A percentile compares a stretch with the other conserved stretches of the same genome.
phyloP scores from a whole-genome alignment of 345 rosid genomes.

The Gossypioides kirkii region DNA sequence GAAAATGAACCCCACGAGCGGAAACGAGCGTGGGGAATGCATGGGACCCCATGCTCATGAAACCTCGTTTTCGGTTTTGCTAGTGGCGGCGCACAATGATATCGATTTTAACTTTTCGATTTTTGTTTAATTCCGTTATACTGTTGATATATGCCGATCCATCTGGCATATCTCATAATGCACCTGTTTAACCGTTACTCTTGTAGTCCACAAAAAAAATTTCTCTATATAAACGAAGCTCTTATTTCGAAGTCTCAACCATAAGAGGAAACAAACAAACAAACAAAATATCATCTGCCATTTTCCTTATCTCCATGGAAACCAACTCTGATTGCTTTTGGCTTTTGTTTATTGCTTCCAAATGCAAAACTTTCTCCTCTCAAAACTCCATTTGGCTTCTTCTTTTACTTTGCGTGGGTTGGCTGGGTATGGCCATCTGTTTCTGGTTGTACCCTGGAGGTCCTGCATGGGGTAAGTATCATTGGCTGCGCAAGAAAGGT shows the following conservation, averaged over 20 bases:
- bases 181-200: background rate
- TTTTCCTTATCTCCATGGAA: constrained; percentile 29
- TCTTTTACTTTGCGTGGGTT: constrained; percentile 26
- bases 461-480: constrained; percentile 65
- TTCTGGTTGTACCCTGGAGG: constrained; percentile 66
- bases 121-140: background rate
- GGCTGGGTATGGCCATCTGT: constrained; percentile 38
- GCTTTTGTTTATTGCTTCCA: constrained; percentile 49
- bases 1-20: background rate
- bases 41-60: background rate
- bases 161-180: background rate
- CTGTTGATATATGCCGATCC: background rate
- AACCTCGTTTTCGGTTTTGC: constrained; percentile 1
- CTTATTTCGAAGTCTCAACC: constrained; percentile 26
- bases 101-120: background rate
- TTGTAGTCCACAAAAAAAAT: background rate
- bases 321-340: constrained; percentile 37
- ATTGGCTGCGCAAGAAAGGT: constrained; percentile 13
- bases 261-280: constrained; percentile 30
- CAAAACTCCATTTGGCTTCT: constrained; percentile 34
- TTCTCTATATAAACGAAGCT: constrained; percentile 28
- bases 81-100: constrained; percentile 22
- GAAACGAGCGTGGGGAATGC: background rate
- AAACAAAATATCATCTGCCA: background rate
- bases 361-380: constrained; percentile 43